Evolutionary conservation across 345 rosid species (phyloP), one percentile per base, ranked within the genome.

Genomic region (Corchorus olitorius): DNA sequence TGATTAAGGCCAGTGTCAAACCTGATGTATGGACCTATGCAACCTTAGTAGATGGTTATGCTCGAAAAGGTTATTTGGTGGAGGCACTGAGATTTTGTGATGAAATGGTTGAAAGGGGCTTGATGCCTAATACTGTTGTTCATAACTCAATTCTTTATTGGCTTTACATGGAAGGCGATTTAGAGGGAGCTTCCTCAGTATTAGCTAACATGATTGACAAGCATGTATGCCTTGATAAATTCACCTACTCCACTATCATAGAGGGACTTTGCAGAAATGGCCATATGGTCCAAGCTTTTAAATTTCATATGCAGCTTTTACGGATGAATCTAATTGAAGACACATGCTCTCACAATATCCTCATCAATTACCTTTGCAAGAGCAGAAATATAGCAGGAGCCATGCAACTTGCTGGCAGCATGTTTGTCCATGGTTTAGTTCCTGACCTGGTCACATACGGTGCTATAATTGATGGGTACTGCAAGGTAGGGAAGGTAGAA

Each of bases 21-120:
- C 80, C 88, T 41, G 71, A 93, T 80, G 81, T 86, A 20, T 87
- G 88, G 80, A 91, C 94, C 13, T 93, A 90, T 79, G 91, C 89
- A 73, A 84, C 92, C 43, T 85, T 93, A 76, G 83, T 90, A 17
- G 86, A 90, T 76, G 93, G 90, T 34, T 84, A 88, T 78, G 87
- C 90, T n/a, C 81, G 90, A 77, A 75, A 45, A 62, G 88, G 88
- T 8, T 88, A 85, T 76, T 83, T 81, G 64, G 85, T 85, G 73
- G 83, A 87, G 79, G 91, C 97, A 8, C 62, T 83, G 62, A 82
- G 65, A 76, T 78, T 93, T 73, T 93, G 93, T 74, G 76, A 79
- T 76, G 83, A 83, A 80, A 89, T 93, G 97, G 89, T 87, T 17
- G 77, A 79, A 53, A 82, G 78, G 72, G 93, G 90, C 80, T 84